Evolutionary conservation across 164 flowering plant species (phyloP), one percentile per base, ranked within the genome.

Genomic region (Sextonia rubra): DNA sequence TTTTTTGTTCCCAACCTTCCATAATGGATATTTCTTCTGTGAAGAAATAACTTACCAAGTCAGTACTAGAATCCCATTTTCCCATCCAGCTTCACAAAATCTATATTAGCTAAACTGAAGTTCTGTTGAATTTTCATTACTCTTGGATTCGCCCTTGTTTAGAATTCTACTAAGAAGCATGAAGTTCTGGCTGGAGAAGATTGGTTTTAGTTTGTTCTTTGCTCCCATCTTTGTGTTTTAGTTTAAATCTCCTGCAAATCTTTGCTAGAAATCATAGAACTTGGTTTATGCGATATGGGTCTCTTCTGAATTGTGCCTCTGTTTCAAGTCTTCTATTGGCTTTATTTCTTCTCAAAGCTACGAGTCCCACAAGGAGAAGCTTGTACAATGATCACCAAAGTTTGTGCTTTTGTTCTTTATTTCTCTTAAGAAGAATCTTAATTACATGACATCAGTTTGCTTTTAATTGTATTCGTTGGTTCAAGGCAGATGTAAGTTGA

Each of bases 321-420:
- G 25, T 8, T 24, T 27, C 64, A 62, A 24, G 64, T 62, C 60
- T 20, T 56, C 65, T 62, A 27, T 11, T 25, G 12, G 26, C 5
- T 11, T 62, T 7, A 23, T 62, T 62, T 62, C 27, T 14, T 20
- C 32, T 23, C 32, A 9, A 23, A 12, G 15, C 12, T n/a, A 65
- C 29, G 90, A 85, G 71, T 73, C 83, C 64, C 85, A 85, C 79
- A 83, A 77, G 69, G 91, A 80, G 65, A 87, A 83, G 83, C 78
- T 82, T 60, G 94, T 86, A 63, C 85, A 92, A 92, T 91, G 82
- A 60, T 48, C 44, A 20, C 25, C 18, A 3, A 11, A 32, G 30
- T 61, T 69, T 44, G 58, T 4, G 4, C 56, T 82, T 58, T 66
- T 71, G 11, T 23, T 52, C 62, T 68, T 64, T 15, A 49, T 58